Conservation (phyloP, 2,329 filamentous ascomycete genomes). For the Xylaria sp. region DNA sequence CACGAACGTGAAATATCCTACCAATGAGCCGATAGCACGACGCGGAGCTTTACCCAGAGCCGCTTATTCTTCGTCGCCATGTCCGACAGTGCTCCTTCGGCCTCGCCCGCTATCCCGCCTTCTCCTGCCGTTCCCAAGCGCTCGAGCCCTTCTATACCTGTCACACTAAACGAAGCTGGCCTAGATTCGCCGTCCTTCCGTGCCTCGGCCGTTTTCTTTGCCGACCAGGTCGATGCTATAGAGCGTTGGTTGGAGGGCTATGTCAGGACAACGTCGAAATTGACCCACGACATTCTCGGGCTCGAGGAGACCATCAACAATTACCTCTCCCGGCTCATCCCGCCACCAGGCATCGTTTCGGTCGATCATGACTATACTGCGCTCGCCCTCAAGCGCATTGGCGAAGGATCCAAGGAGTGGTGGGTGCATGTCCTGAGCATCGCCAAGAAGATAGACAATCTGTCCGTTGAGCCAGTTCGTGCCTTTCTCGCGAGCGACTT, state of each 20-base stretch:
- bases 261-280: slow-evolving; percentile 62
- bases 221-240: slow-evolving; percentile 88
- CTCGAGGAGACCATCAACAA: slow-evolving; percentile 83
- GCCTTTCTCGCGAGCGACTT: slow-evolving; percentile 82
- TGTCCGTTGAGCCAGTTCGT: slow-evolving; percentile 84
- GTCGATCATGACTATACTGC: slow-evolving; percentile 96
- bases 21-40: slow-evolving; percentile 34
- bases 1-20: background rate
- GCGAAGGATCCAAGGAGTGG: slow-evolving; percentile 87
- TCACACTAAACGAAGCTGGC: slow-evolving; percentile 91
- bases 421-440: slow-evolving; percentile 80
- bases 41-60: slow-evolving; percentile 9
- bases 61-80: slow-evolving; percentile 32
- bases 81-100: slow-evolving; percentile 42
- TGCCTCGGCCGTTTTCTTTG: slow-evolving; percentile 84
- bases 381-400: slow-evolving; percentile 83
- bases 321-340: slow-evolving; percentile 80
- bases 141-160: slow-evolving; percentile 67
- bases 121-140: slow-evolving; percentile 38
- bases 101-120: slow-evolving; percentile 37
- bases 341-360: slow-evolving; percentile 77
- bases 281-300: slow-evolving; percentile 70
- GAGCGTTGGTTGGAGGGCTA: slow-evolving; percentile 88
- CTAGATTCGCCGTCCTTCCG: slow-evolving; percentile 97
- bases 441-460: slow-evolving; percentile 79